Base-by-base conservation (phyloP, 305 asterid genomes). In the Solanum aculeatissimum region DNA sequence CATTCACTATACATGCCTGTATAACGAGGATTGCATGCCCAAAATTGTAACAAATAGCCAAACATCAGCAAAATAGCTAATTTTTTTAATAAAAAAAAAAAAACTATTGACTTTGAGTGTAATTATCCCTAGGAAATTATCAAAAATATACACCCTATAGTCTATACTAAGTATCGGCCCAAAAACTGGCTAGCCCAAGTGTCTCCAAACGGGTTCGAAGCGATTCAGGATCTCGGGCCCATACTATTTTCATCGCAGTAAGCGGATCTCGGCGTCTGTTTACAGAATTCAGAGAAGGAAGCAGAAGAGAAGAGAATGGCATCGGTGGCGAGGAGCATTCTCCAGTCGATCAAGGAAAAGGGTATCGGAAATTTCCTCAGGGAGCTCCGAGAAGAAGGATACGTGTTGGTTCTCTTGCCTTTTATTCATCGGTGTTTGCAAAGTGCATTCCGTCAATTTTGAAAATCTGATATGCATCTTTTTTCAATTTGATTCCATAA, bases 371-470 rank as follows among this genome's bases (percentile, higher is more conserved):
- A 89, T 66, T 92, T 89, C 91, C 69, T 92, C 71, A 89, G 92
- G 45, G 98, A 91, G 91, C 89, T 95, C 79, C 89, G 92, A 32
- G 85, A 91, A n/a, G 97, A 92, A 92, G 99, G 98, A 90, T 96
- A 85, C 89, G 62, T 90, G 98, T 93, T n/a, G 66, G 97, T 89
- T 15, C 49, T 40, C 14, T 49, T 86, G 4, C 77, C 80, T 35
- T 58, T 35, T 65, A 27, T 51, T 49, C 62, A 66, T 19, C 57
- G 4, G 25, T 16, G 84, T 68, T 77, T 14, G 53, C 23, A 71
- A 21, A 42, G 1, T 10, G 13, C 42, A 47, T 70, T 16, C 14
- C 16, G 65, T 13, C 16, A 45, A n/a, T 15, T 29, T 43, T 47
- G 60, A 54, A 21, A 43, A 15, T 51, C 47, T 49, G 63, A 77